Base-by-base conservation (phyloP, 441 rosid species). In the Populus hybrid region DNA sequence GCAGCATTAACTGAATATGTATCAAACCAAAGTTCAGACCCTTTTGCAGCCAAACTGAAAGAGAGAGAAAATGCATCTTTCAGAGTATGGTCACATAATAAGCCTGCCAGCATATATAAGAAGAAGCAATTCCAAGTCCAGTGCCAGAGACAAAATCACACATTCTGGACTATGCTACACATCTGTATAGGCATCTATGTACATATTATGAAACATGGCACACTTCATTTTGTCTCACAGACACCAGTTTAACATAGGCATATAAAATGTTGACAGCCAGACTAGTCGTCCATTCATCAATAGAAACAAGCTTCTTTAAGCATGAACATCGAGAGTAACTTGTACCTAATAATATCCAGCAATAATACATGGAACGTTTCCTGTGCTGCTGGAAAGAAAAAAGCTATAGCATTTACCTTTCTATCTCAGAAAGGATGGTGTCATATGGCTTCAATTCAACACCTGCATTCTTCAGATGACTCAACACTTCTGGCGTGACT, bases 11-110 rank as follows among this genome's bases (percentile, higher is more conserved):
- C 85, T 34, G 95, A 91, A 50, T 95, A 91, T 50, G 93, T 85
- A 81, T 96, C 99, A 86, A 96, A 81, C 98, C 95, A 90, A 75
- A 94, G 91, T 76, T 88, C 87, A 79, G 87, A 83, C 70, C 99
- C 97, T 75, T 87, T 86, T 18, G 82, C 85, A 73, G 92, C 99
- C 87, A 93, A 80, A 73, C 98, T 96, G 92, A 78, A 83, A 86
- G 77, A 68, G 40, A 18, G 83, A 86, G 74, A 68, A 46, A 14
- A 3, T 1, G 8, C 64, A 50, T 18, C 32, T 77, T 16, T 79
- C 38, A 76, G 71, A 42, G 26, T 32, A 63, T 32, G 61, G 54
- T 36, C 42, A 46, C 28, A 67, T 57, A 77, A 36, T 73, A 72
- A 67, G 65, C 69, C 69, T 66, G n/a, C 16, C 72, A 23, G 34